Conservation (phyloP, 2,329 filamentous ascomycete species). For the Exophiala alcalophila region DNA sequence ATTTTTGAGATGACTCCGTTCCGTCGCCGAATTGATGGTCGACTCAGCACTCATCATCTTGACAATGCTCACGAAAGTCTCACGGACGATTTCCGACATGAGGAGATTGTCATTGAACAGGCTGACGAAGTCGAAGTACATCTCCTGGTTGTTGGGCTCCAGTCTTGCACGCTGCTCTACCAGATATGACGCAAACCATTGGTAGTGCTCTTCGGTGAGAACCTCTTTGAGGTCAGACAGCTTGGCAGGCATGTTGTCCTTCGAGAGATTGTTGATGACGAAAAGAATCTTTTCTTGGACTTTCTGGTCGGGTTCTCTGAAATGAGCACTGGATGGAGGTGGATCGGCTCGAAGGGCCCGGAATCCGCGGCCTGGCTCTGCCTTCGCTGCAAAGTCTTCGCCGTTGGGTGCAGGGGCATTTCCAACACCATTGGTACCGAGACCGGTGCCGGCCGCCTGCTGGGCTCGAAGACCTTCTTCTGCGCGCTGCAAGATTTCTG, state of each 20-base stretch:
- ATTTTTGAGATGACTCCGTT: slow-evolving; percentile 87
- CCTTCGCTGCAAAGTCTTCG: slow-evolving; percentile 56
- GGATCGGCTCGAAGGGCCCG: slow-evolving; percentile 73
- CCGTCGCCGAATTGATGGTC: slow-evolving; percentile 77
- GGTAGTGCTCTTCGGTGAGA: slow-evolving; percentile 76
- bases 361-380: slow-evolving; percentile 68
- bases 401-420: slow-evolving; percentile 66
- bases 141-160: slow-evolving; percentile 91
- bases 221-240: slow-evolving; percentile 76
- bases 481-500: slow-evolving; percentile 78
- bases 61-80: slow-evolving; percentile 84
- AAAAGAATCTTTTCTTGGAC: slow-evolving; percentile 93
- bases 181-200: slow-evolving; percentile 94
- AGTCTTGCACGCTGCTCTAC: slow-evolving; percentile 96
- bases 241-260: slow-evolving; percentile 81
- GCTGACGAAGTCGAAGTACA: slow-evolving; percentile 86
- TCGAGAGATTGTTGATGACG: slow-evolving; percentile 92
- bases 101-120: slow-evolving; percentile 75
- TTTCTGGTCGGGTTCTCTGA: slow-evolving; percentile 79
- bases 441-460: slow-evolving; percentile 48
- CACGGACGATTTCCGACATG: slow-evolving; percentile 85
- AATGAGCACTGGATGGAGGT: slow-evolving; percentile 60
- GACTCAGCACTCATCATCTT: slow-evolving; percentile 86
- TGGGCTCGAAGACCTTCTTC: slow-evolving; percentile 70
- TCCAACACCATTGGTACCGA: slow-evolving; percentile 37